These are phyloP conservation scores for Microdochium trichocladiopsis DNA, from an alignment of 2,329 filamentous ascomycete genomes.

Conservation along the genomic window DNA sequence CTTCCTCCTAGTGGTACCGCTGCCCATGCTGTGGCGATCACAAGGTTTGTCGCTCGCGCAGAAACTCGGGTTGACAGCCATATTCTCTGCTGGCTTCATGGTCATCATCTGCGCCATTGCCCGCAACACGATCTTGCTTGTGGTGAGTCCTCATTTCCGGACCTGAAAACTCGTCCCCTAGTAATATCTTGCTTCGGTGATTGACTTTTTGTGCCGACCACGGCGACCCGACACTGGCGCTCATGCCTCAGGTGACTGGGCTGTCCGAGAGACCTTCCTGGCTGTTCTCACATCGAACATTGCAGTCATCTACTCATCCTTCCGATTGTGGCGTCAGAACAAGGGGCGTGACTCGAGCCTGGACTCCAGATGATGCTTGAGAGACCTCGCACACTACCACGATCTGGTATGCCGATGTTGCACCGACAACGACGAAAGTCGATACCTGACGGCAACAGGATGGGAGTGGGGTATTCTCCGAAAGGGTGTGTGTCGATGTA, in stretches of 20 bases:
- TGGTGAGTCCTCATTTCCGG: background rate
- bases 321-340: background rate
- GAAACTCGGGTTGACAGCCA: conserved; percentile 1
- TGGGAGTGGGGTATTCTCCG: too few relatives aligned
- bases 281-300: conserved; percentile 5
- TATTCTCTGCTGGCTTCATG: conserved; percentile 5
- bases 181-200: too few relatives aligned
- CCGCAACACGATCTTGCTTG: conserved; percentile 4
- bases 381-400: too few relatives aligned
- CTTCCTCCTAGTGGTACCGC: conserved; percentile 5
- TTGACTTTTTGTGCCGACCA: too few relatives aligned
- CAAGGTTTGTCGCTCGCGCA: background rate
- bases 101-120: conserved; percentile 5
- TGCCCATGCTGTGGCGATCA: conserved; percentile 6
- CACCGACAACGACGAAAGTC: too few relatives aligned
- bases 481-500: too few relatives aligned
- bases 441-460: too few relatives aligned
- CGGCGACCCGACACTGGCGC: conserved; percentile 1
- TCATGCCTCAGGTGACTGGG: conserved; percentile 3
- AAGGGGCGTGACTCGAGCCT: background rate
- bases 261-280: conserved; percentile 4
- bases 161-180: too few relatives aligned
- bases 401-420: too few relatives aligned
- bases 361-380: background rate
- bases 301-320: conserved; percentile 3